phyloP scores from a whole-genome alignment of 1,139 yeast genomes.

The Lodderomyces jiufengensis region DNA sequence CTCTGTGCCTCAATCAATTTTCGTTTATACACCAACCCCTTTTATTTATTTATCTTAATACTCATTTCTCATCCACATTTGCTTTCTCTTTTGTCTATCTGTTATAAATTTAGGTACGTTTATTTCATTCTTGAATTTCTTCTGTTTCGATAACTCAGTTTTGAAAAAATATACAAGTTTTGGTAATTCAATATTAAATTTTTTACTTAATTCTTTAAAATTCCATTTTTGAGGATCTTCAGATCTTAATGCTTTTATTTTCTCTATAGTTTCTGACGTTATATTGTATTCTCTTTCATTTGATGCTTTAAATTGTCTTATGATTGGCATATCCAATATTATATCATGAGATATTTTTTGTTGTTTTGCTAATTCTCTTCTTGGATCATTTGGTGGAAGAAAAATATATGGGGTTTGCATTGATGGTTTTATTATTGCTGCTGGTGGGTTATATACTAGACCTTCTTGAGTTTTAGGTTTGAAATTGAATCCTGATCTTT shows the following conservation, averaged over 20 bases:
- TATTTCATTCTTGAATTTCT: conserved; percentile 2
- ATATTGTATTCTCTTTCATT: conserved; percentile 52
- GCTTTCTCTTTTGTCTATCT: conserved; percentile 55
- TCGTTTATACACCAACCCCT: not conserved
- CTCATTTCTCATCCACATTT: conserved; percentile 63
- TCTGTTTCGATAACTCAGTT: conserved; percentile 6
- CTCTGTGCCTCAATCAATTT: not conserved
- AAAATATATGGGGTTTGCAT: conserved; percentile 66
- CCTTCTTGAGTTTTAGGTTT: conserved; percentile 41
- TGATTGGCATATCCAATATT: conserved; percentile 53
- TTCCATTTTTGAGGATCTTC: conserved; percentile 66
- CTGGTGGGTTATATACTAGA: conserved; percentile 39
- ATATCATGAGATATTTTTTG: conserved; percentile 24
- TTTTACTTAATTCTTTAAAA: conserved; percentile 60
- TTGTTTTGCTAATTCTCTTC: conserved; percentile 39
- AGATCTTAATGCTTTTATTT: conserved; percentile 59
- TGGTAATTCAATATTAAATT: conserved; percentile 39
- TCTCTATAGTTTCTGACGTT: conserved; percentile 55
- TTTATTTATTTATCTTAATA: conserved; percentile 23
- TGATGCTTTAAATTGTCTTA: conserved; percentile 32
- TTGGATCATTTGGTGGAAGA: conserved; percentile 61
- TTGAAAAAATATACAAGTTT: conserved; percentile 15
- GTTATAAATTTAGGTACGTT: conserved; percentile 6
- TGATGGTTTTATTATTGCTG: conserved; percentile 24
- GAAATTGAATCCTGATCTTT: conserved; percentile 41